These are phyloP conservation scores for Ostreobium quekettii DNA, from an alignment of 139 green algal genomes.

Conservation along the genomic window DNA sequence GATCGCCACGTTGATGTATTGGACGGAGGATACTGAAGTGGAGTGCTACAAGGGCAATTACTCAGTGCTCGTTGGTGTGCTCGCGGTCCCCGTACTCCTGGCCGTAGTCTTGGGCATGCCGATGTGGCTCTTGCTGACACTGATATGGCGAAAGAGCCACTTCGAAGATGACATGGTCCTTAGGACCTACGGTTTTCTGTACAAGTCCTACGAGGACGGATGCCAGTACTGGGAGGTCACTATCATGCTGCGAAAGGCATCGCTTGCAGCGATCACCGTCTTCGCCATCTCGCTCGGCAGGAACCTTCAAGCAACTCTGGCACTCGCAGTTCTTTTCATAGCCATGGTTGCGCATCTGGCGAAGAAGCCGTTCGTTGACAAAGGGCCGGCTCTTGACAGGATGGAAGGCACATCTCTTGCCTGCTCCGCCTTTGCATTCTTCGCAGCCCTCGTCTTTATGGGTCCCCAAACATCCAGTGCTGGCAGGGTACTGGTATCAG, in stretches of 20 bases:
- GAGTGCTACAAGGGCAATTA: constrained; percentile 6
- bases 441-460: constrained; percentile 16
- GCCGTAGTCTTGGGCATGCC: constrained; percentile 10
- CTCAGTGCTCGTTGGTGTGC: neutral
- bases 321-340: constrained; percentile 13
- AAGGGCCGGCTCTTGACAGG: constrained; percentile 5
- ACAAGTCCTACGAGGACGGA: constrained; percentile 9
- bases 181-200: constrained; percentile 18
- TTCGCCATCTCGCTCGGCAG: constrained; percentile 13
- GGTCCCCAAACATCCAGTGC: constrained; percentile 3
- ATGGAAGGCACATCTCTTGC: constrained; percentile 10
- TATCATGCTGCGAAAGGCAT: constrained; percentile 19
- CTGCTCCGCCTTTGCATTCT: constrained; percentile 13
- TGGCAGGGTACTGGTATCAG: constrained; percentile 9
- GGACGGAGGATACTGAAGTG: constrained; percentile 5
- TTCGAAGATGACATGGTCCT: constrained; percentile 7
- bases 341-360: constrained; percentile 7
- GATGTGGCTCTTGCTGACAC: neutral
- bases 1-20: too few species aligned
- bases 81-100: neutral
- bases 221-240: constrained; percentile 16
- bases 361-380: constrained; percentile 11
- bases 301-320: constrained; percentile 15
- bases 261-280: constrained; percentile 11
- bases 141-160: neutral